These are phyloP conservation scores for Conoideocrella luteorostrata DNA, from an alignment of 2,329 filamentous ascomycete genomes.

Conservation along the genomic window DNA sequence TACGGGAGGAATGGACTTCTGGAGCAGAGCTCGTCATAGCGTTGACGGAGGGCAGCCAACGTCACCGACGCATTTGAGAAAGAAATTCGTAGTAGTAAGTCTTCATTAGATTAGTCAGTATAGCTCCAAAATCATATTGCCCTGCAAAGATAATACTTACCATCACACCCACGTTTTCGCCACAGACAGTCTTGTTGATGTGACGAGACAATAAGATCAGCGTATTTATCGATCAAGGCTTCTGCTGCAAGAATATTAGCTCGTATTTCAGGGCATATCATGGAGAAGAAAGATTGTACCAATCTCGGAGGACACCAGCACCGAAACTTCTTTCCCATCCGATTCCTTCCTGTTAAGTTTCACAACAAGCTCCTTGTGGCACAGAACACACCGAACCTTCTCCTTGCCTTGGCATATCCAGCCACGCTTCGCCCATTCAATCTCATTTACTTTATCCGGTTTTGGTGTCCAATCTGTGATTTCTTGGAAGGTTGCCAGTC, in stretches of 20 bases:
- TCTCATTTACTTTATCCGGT: conserved; percentile 75
- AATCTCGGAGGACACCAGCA: conserved; percentile 54
- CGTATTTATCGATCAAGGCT: conserved; percentile 70
- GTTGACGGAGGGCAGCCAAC: conserved; percentile 50
- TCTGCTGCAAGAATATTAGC: conserved; percentile 36
- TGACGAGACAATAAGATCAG: conserved; percentile 62
- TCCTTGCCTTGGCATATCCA: conserved; percentile 84
- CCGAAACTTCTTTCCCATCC: conserved; percentile 47
- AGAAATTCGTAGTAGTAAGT: conserved; percentile 54
- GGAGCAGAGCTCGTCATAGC: conserved; percentile 57
- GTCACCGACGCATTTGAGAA: conserved; percentile 56
- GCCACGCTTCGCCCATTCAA: conserved; percentile 89
- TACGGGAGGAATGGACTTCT: conserved; percentile 54
- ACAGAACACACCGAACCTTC: conserved; percentile 79
- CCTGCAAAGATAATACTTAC: conserved; percentile 34
- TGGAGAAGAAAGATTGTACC: conserved; percentile 20
- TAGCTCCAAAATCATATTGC: too few species aligned
- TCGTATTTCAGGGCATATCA: neutral
- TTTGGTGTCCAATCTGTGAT: conserved; percentile 93
- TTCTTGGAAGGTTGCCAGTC: conserved; percentile 83
- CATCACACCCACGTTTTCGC: conserved; percentile 81
- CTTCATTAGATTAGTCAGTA: conserved; percentile 25
- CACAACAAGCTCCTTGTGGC: conserved; percentile 76
- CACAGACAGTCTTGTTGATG: conserved; percentile 82
- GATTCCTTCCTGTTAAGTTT: conserved; percentile 60